phyloP scores from a whole-genome alignment of 345 rosid genomes.

The Hibiscus syriacus region DNA sequence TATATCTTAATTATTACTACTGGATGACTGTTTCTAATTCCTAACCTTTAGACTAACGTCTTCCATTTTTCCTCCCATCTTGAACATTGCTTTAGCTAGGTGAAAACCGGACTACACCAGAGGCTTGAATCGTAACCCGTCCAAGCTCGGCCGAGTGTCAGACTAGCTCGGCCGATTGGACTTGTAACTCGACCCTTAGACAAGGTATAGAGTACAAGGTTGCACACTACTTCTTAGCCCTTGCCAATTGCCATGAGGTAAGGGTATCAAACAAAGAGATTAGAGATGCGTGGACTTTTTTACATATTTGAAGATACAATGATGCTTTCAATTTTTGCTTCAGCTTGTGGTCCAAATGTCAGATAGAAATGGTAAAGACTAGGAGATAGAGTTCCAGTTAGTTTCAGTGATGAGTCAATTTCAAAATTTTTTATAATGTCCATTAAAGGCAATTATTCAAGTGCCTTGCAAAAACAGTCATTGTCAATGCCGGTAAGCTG shows the following conservation, averaged over 20 bases:
- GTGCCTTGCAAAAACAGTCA: too few species aligned
- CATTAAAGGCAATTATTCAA: background rate
- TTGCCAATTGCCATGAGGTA: background rate
- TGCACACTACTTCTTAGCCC: background rate
- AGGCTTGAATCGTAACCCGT: background rate
- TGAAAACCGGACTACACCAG: too few species aligned
- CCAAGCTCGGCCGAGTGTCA: background rate
- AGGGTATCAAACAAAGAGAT: background rate
- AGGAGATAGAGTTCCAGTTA: background rate
- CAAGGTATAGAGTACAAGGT: too few species aligned
- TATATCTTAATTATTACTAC: background rate
- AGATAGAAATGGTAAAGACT: background rate
- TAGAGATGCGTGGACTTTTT: background rate
- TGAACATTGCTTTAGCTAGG: too few species aligned
- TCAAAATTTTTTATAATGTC: background rate
- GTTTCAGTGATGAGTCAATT: background rate
- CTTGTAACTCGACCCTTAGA: too few species aligned
- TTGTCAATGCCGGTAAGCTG: constrained; percentile 3
- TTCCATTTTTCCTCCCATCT: background rate
- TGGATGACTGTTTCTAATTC: too few species aligned
- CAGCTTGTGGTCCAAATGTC: constrained; percentile 3
- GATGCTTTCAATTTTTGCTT: too few species aligned
- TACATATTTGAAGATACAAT: too few species aligned
- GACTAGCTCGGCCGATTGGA: background rate
- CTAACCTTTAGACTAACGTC: background rate